phyloP scores from a whole-genome alignment of 164 flowering plant genomes.

The Euptelea pleiosperma region DNA sequence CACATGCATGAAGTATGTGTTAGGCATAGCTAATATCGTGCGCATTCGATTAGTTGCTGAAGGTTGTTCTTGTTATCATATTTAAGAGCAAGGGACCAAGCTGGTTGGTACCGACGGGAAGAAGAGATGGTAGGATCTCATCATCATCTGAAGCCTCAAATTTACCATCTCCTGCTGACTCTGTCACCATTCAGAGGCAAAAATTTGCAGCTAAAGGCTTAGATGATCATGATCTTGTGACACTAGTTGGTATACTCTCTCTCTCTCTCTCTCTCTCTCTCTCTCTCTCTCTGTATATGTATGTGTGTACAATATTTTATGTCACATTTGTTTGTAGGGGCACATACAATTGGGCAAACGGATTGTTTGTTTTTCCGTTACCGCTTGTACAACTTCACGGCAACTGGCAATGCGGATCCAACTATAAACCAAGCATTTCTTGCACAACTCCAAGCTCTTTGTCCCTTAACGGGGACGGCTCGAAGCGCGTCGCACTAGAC shows the following conservation, averaged over 20 bases:
- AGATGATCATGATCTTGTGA: constrained; percentile 63
- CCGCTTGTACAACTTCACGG: constrained; percentile 68
- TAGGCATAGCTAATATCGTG: no score
- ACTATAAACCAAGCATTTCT: constrained; percentile 42
- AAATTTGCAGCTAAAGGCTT: constrained; percentile 71
- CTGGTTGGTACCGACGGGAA: constrained; percentile 69
- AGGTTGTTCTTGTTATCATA: background rate
- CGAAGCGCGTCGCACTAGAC: constrained; percentile 56
- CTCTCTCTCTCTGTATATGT: background rate
- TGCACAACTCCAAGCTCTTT: constrained; percentile 34
- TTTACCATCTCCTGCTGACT: constrained; percentile 57
- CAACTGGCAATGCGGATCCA: constrained; percentile 67
- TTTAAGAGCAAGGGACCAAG: constrained; percentile 61
- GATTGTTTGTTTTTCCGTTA: constrained; percentile 57
- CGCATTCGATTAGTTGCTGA: background rate
- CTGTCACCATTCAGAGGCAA: constrained; percentile 50
- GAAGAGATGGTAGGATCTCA: constrained; percentile 69
- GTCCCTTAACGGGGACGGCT: constrained; percentile 56
- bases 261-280: constrained; percentile 4
- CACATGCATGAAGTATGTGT: no score
- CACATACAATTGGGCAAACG: constrained; percentile 74
- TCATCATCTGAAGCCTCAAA: constrained; percentile 45
- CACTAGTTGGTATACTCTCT: constrained; percentile 55
- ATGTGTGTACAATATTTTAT: background rate
- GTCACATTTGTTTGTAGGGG: constrained; percentile 39